Evolutionary conservation across 306 rosid species (phyloP), one percentile per base, ranked within the genome.

Genomic region (Citrullus amarus): DNA sequence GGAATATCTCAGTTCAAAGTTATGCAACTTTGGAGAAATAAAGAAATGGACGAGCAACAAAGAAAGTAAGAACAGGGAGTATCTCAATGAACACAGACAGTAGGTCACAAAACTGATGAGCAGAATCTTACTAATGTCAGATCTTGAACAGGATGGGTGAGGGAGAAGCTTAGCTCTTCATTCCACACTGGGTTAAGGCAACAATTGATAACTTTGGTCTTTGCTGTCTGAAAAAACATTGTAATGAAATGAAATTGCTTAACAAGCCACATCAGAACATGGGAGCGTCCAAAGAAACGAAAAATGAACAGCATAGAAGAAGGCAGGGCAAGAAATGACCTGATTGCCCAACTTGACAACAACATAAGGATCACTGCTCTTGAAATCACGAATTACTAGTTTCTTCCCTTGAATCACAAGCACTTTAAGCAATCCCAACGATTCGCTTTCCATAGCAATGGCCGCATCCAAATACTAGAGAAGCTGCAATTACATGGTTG

Each of bases 111-210:
- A 77, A 51, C 60, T 63, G 82, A 78, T 79, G 63, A 32, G 58
- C 8, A 56, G 80, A 78, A 82, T 80, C 96, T 82, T 84, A 95
- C 99, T 86, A 95, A 84, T 84, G 83, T 88, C 60, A 95, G 87
- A 82, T 88, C 84, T 68, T 89, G 91, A 63, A 81, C 53, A 15
- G 99, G 93, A 68, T 90, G 92, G 30, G 85, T 86, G 75, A 93
- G 84, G 50, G 84, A 75, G 84, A 95, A 92, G 85, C 81, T 91
- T 18, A 95, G 83, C 80, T 92, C 99, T 83, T 95, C 99, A 85
- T 95, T 95, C 99, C 99, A 95, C 78, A 95, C 92, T 9, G 99
- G 99, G 86, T 92, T 88, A 78, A 95, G 91, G 85, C 97, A 95
- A 79, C 98, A 90, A 61, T 92, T 83, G 79, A 95, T 95, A 76